These are phyloP conservation scores for Chaetoceros muelleri DNA, from an alignment of 108 stramenopile species.

Conservation along the genomic window DNA sequence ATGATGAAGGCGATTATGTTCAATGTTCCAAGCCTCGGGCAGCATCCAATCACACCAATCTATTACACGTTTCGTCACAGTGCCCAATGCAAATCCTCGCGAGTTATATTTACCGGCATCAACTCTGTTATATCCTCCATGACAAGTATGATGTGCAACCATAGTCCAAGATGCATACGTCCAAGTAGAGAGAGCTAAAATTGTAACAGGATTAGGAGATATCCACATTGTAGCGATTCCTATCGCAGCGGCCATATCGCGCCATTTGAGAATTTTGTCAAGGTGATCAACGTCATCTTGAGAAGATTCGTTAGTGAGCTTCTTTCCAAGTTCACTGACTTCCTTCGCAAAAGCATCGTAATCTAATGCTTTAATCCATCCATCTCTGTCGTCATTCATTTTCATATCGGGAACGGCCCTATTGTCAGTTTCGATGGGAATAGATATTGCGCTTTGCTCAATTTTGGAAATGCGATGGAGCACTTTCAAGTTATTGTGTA, in stretches of 20 bases:
- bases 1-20: conserved; percentile 64
- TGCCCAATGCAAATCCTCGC: conserved; percentile 56
- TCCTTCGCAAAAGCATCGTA: conserved; percentile 45
- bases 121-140: conserved; percentile 64
- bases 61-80: conserved; percentile 30
- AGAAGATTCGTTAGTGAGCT: conserved; percentile 21
- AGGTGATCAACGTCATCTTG: conserved; percentile 45
- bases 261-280: conserved; percentile 41
- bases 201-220: conserved; percentile 43
- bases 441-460: not conserved
- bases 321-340: conserved; percentile 35
- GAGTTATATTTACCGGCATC: conserved; percentile 40
- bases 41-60: conserved; percentile 82
- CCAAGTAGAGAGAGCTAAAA: conserved; percentile 42
- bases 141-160: conserved; percentile 70
- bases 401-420: not conserved
- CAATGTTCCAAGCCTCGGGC: conserved; percentile 74
- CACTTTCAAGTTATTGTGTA: not conserved
- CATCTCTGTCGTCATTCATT: conserved; percentile 7
- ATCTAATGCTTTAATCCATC: conserved; percentile 39
- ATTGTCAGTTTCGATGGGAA: not conserved
- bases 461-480: too few relatives aligned
- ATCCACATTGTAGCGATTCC: conserved; percentile 29
- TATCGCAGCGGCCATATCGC: conserved; percentile 22
- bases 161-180: conserved; percentile 60